These are phyloP conservation scores for Aspergillus mulundensis DNA, from an alignment of 495 filamentous ascomycete genomes.

Conservation along the genomic window DNA sequence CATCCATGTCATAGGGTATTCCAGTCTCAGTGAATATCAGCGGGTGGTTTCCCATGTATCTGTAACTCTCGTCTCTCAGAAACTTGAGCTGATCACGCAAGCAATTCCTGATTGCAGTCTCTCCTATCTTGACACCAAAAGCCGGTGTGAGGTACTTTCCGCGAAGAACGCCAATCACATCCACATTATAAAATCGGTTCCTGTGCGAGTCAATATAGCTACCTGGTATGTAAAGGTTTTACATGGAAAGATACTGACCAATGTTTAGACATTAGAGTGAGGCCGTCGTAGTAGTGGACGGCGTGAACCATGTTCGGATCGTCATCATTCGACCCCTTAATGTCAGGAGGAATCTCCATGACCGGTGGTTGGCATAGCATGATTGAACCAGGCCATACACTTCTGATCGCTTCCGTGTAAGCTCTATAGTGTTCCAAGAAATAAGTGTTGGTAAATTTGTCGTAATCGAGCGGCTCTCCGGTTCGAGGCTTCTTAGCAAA, in stretches of 20 bases:
- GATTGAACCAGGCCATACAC: slow-evolving; percentile 72
- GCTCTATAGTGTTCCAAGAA: slow-evolving; percentile 82
- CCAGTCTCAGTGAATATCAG: slow-evolving; percentile 93
- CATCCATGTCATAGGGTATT: slow-evolving; percentile 98
- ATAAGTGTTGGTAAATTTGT: slow-evolving; percentile 81
- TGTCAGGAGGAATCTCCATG: slow-evolving; percentile 80
- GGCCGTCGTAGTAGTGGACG: slow-evolving; percentile 93
- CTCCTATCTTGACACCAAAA: slow-evolving; percentile 88
- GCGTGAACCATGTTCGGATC: slow-evolving; percentile 88
- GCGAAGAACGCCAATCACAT: slow-evolving; percentile 86
- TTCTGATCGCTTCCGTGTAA: slow-evolving; percentile 68
- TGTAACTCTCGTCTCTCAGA: slow-evolving; percentile 81
- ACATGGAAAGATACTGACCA: slow-evolving; percentile 49
- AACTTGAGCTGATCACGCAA: slow-evolving; percentile 86
- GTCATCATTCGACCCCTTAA: slow-evolving; percentile 86
- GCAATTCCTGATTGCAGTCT: slow-evolving; percentile 93
- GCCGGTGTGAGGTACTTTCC: slow-evolving; percentile 83
- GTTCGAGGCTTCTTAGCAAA: slow-evolving; percentile 72
- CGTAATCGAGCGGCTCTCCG: slow-evolving; percentile 69
- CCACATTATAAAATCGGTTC: slow-evolving; percentile 94
- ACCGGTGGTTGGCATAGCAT: slow-evolving; percentile 90
- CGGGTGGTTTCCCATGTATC: slow-evolving; percentile 86
- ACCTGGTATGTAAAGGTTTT: not conserved
- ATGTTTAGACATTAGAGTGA: slow-evolving; percentile 95
- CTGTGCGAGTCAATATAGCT: slow-evolving; percentile 27